phyloP scores from a whole-genome alignment of 306 rosid species.

The Citrullus colocynthis region DNA sequence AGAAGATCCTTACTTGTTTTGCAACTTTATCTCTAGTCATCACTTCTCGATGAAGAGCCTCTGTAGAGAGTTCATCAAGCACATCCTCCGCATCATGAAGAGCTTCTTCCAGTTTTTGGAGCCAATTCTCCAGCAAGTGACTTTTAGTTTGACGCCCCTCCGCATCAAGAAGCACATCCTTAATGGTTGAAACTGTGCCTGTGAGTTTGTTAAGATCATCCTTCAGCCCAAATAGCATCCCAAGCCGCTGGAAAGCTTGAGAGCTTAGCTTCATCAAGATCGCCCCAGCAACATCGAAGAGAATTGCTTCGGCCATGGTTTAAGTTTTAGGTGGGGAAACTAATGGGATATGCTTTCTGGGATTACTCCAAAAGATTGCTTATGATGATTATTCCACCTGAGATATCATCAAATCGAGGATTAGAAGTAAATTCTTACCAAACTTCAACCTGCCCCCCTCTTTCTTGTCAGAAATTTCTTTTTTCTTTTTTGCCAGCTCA shows the following conservation, averaged over 20 bases:
- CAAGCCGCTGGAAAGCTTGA: background rate
- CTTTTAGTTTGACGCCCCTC: background rate
- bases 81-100: background rate
- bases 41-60: background rate
- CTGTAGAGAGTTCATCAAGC: background rate
- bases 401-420: too few species aligned
- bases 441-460: too few species aligned
- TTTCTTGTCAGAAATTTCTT: too few species aligned
- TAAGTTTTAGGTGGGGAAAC: background rate
- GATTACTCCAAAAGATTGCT: too few species aligned
- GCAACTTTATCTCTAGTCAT: background rate
- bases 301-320: background rate
- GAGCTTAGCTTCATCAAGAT: background rate
- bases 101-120: background rate
- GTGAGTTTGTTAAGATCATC: background rate
- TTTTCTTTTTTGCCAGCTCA: too few species aligned
- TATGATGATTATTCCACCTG: too few species aligned
- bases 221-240: background rate
- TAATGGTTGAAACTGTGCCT: background rate
- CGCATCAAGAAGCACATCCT: background rate
- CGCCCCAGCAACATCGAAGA: background rate
- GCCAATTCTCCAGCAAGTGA: background rate
- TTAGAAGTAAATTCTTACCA: too few species aligned
- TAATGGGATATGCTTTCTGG: background rate
- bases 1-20: background rate